These are phyloP conservation scores for Entamoeba moshkovskii DNA, from an alignment of 208 protist genomes.

Conservation along the genomic window DNA sequence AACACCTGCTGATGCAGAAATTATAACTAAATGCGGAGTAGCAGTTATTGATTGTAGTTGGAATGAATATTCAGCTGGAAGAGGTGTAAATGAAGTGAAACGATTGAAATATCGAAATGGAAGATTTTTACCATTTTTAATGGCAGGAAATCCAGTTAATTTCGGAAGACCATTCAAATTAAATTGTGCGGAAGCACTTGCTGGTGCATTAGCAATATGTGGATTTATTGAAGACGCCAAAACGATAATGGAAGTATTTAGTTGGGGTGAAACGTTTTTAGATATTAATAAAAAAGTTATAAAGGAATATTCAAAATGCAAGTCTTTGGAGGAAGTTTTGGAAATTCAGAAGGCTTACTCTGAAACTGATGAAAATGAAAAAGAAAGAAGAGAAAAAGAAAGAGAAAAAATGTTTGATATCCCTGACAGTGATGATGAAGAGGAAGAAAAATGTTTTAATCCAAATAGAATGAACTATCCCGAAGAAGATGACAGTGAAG, in stretches of 20 bases:
- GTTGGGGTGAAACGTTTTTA: conserved; percentile 84
- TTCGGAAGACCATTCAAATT: conserved; percentile 89
- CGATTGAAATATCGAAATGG: conserved; percentile 67
- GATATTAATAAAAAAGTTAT: conserved; percentile 75
- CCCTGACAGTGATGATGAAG: not conserved
- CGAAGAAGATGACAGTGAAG: not conserved
- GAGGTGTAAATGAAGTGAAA: conserved; percentile 75
- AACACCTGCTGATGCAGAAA: conserved; percentile 66
- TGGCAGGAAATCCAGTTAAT: conserved; percentile 95
- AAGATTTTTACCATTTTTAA: conserved; percentile 76
- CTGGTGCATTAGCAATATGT: conserved; percentile 73
- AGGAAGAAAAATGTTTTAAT: not conserved
- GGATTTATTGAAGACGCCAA: conserved; percentile 66
- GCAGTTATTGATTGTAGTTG: conserved; percentile 97
- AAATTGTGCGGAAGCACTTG: conserved; percentile 84
- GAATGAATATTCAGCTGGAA: conserved; percentile 69
- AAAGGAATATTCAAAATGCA: conserved; percentile 55
- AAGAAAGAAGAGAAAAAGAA: not conserved
- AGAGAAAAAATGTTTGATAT: not conserved
- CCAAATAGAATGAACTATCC: not conserved
- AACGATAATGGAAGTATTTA: conserved; percentile 74
- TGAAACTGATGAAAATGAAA: not conserved
- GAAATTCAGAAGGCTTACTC: not conserved
- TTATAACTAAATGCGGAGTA: conserved; percentile 64
- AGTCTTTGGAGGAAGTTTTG: conserved; percentile 47